Percentiles rank a stretch among this genome's conserved stretches.
Evolutionary conservation across 495 filamentous ascomycete species (phyloP).

Genomic region (Gamarada debralockiae): DNA sequence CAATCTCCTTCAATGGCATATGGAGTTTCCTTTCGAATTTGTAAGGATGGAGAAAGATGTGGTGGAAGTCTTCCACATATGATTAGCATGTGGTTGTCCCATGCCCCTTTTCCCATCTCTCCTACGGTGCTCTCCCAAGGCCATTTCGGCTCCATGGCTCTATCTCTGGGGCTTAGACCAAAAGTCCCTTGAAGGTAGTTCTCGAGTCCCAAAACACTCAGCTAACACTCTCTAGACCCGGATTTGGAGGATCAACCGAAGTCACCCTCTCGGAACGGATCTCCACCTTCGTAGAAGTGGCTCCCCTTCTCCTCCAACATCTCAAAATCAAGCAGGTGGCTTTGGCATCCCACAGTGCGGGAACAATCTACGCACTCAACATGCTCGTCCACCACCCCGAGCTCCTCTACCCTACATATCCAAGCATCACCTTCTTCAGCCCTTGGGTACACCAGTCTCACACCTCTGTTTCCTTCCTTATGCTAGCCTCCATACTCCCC

Average conservation of each 20-base stretch:
- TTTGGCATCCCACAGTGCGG: conserved; percentile 40
- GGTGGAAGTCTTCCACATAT: too few relatives aligned
- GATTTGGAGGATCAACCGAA: conserved; percentile 42
- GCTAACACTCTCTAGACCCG: conserved; percentile 19
- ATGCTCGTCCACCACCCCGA: conserved; percentile 34
- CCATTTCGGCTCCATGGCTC: too few relatives aligned
- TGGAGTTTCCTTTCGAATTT: too few relatives aligned
- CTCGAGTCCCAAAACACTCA: neutral
- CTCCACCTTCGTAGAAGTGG: conserved; percentile 36
- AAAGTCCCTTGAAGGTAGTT: too few relatives aligned
- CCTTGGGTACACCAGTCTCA: conserved; percentile 45
- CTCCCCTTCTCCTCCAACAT: conserved; percentile 37
- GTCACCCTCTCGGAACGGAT: conserved; percentile 36
- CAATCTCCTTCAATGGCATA: too few relatives aligned
- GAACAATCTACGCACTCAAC: conserved; percentile 45
- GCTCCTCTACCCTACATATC: conserved; percentile 32
- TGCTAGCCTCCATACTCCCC: conserved; percentile 18
- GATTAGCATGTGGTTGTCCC: too few relatives aligned
- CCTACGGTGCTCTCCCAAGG: neutral
- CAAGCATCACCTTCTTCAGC: conserved; percentile 34
- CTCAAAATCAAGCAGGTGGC: conserved; percentile 37
- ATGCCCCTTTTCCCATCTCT: too few relatives aligned
- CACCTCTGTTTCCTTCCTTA: conserved; percentile 27
- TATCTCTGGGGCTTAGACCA: too few relatives aligned
- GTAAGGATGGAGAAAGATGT: too few relatives aligned